A percentile compares a stretch with the other conserved stretches of the same genome.
phyloP scores from a whole-genome alignment of 163 green algal species.

The Volvox carteri region DNA sequence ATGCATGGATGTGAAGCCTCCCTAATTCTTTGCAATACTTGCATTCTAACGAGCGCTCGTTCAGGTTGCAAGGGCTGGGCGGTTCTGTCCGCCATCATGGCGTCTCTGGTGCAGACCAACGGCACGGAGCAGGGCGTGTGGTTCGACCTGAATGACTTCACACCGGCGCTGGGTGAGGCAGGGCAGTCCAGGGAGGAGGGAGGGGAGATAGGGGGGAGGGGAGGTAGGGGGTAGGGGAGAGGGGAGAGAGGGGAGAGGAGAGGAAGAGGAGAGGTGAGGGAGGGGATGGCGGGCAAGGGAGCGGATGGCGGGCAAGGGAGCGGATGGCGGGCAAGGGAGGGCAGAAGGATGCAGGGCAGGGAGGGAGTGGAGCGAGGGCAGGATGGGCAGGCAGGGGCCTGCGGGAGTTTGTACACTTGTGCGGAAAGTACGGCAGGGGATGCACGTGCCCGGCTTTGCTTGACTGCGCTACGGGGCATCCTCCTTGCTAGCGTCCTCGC shows the following conservation, averaged over 20 bases:
- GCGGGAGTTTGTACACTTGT: too few relatives aligned
- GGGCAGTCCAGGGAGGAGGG: not conserved
- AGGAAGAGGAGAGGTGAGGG: not conserved
- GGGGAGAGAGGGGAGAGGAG: not conserved
- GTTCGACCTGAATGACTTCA: not conserved
- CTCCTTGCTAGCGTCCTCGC: too few relatives aligned
- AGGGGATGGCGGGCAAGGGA: not conserved
- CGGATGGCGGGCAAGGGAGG: too few relatives aligned
- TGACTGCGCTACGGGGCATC: not conserved
- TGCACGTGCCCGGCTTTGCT: not conserved
- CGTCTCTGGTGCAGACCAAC: constrained; percentile 12
- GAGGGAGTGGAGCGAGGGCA: too few relatives aligned
- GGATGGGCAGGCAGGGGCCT: too few relatives aligned
- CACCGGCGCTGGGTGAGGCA: not conserved
- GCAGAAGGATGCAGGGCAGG: too few relatives aligned
- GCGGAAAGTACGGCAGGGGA: too few relatives aligned
- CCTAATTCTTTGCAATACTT: too few relatives aligned
- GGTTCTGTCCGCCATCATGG: constrained; percentile 28
- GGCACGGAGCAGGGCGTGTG: constrained; percentile 40
- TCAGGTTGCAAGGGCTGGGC: constrained; percentile 47
- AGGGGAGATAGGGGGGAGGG: not conserved
- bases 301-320: too few relatives aligned
- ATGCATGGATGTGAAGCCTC: too few relatives aligned
- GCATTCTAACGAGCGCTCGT: too few relatives aligned
- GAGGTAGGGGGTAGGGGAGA: not conserved